Evolutionary conservation across 148 eudicot species (phyloP).

Genomic region (Rheum nobile): DNA sequence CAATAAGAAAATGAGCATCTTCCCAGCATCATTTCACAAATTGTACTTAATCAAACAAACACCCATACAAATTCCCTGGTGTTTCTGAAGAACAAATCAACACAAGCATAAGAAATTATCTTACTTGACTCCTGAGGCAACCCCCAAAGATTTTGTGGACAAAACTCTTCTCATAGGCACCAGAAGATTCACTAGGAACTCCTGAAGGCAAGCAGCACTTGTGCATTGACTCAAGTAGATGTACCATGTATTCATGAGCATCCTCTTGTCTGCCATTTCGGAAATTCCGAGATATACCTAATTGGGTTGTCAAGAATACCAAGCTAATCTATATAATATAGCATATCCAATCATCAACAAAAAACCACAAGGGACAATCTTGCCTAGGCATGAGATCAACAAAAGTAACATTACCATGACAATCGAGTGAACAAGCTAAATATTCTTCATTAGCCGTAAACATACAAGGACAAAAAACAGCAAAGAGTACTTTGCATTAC

Average conservation of each 20-base stretch:
- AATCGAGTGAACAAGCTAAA: too few relatives aligned
- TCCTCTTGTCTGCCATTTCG: constrained; percentile 87
- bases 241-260: constrained; percentile 98
- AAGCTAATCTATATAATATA: not conserved
- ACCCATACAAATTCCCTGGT: not conserved
- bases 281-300: constrained; percentile 81
- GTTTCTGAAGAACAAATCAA: not conserved
- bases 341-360: not conserved
- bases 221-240: constrained; percentile 90
- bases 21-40: not conserved
- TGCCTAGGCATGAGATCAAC: not conserved
- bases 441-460: too few relatives aligned
- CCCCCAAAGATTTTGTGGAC: constrained; percentile 97
- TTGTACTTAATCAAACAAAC: not conserved
- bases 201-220: constrained; percentile 89
- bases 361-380: not conserved
- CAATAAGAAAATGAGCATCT: not conserved
- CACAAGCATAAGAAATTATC: constrained; percentile 2
- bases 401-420: too few relatives aligned
- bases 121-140: constrained; percentile 78
- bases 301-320: constrained; percentile 38
- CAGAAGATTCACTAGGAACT: constrained; percentile 75
- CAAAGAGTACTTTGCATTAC: too few relatives aligned
- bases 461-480: too few relatives aligned
- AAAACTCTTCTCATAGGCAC: constrained; percentile 88